phyloP scores from a whole-genome alignment of 1,139 yeast species.

The Lizanozyma gosingica region DNA sequence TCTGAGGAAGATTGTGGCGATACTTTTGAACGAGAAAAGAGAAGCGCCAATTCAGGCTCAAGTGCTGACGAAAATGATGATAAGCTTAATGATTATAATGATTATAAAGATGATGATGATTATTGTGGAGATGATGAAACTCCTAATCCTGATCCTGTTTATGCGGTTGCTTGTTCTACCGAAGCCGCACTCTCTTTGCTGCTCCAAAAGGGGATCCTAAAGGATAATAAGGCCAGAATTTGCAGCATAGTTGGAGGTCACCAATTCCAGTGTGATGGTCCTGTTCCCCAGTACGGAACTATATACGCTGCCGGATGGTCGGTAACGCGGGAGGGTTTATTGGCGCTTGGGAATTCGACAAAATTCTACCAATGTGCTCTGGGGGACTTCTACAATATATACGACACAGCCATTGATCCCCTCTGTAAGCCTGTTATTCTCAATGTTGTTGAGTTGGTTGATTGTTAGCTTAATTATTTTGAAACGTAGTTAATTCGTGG shows the following conservation, averaged over 20 bases:
- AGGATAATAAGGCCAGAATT: conserved; percentile 16
- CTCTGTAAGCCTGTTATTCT: conserved; percentile 30
- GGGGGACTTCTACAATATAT: conserved; percentile 32
- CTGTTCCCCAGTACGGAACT: conserved; percentile 35
- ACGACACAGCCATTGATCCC: conserved; percentile 21
- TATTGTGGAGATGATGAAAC: conserved; percentile 4
- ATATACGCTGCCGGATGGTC: conserved; percentile 36
- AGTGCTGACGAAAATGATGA: conserved; percentile 15
- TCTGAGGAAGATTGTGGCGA: too few species aligned
- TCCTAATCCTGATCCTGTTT: conserved; percentile 3
- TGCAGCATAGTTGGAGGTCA: conserved; percentile 32
- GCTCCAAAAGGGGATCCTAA: not conserved
- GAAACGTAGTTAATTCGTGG: not conserved
- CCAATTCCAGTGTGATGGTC: conserved; percentile 38
- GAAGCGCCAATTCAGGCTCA: too few species aligned
- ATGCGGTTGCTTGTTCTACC: not conserved
- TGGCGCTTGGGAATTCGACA: conserved; percentile 24
- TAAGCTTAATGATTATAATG: conserved; percentile 14
- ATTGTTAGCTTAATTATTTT: conserved; percentile 12
- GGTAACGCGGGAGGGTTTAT: conserved; percentile 22
- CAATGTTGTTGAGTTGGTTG: conserved; percentile 27
- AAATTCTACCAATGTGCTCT: conserved; percentile 33
- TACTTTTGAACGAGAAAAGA: too few species aligned
- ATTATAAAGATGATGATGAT: conserved; percentile 18
- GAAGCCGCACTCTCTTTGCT: not conserved